A percentile compares a stretch with the other conserved stretches of the same genome.
Conservation (phyloP, 164 flowering plant species). For the Stephania yunnanensis region DNA sequence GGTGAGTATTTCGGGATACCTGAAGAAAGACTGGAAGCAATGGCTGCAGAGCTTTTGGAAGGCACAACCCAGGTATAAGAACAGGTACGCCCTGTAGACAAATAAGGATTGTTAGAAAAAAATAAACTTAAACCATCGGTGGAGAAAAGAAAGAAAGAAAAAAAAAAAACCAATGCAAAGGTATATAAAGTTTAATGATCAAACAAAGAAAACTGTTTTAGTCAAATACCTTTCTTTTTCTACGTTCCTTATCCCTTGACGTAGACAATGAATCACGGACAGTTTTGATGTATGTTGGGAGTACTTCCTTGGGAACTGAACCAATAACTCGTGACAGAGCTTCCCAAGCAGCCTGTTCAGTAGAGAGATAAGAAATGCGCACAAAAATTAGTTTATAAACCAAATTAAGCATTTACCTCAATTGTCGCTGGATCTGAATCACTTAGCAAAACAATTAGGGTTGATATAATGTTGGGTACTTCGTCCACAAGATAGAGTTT, state of each 20-base stretch:
- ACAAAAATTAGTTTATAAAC: not conserved
- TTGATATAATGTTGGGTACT: constrained; percentile 84
- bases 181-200: not conserved
- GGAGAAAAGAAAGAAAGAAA: not conserved
- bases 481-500: constrained; percentile 91
- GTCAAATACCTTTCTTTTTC: constrained; percentile 64
- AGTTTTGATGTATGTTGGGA: constrained; percentile 79
- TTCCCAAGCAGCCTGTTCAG: constrained; percentile 85
- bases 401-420: constrained; percentile 35
- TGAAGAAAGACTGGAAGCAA: constrained; percentile 93
- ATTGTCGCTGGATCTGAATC: constrained; percentile 86
- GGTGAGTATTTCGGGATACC: constrained; percentile 31
- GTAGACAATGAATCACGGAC: constrained; percentile 97
- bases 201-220: not conserved
- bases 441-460: constrained; percentile 76
- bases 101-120: not conserved
- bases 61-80: constrained; percentile 88
- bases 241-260: constrained; percentile 85
- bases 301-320: constrained; percentile 89
- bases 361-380: constrained; percentile 7
- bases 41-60: constrained; percentile 94
- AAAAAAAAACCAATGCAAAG: constrained; percentile 1
- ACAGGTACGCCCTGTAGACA: constrained; percentile 79
- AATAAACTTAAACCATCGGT: not conserved
- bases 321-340: constrained; percentile 76